Evolutionary conservation across 495 filamentous ascomycete genomes (phyloP).

Genomic region (Letharia columbiana): DNA sequence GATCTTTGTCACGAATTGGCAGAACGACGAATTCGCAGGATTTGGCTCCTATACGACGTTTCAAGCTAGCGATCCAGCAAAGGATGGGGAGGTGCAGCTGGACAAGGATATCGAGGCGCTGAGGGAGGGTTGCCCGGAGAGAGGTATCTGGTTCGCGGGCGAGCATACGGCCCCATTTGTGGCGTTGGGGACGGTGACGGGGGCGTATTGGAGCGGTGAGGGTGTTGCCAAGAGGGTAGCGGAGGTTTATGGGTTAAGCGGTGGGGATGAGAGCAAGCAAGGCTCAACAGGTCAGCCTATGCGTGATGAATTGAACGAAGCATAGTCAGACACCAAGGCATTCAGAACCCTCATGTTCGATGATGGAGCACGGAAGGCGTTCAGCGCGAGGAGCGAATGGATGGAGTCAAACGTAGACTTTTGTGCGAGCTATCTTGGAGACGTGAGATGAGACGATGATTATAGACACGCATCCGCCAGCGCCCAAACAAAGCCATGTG

Average conservation of each 20-base stretch:
- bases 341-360: not conserved
- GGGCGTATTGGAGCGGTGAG: slow-evolving; percentile 91
- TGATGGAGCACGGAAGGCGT: not conserved
- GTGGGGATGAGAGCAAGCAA: not conserved
- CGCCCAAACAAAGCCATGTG: slow-evolving; percentile 7
- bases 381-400: not conserved
- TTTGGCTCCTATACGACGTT: slow-evolving; percentile 91
- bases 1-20: slow-evolving; percentile 69
- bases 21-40: slow-evolving; percentile 72
- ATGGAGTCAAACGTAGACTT: not conserved
- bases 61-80: slow-evolving; percentile 55
- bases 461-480: not conserved
- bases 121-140: slow-evolving; percentile 56
- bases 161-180: slow-evolving; percentile 92
- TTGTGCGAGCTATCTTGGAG: not conserved
- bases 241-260: slow-evolving; percentile 26
- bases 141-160: slow-evolving; percentile 82
- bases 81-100: slow-evolving; percentile 45
- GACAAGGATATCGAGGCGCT: slow-evolving; percentile 62
- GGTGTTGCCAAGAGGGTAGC: slow-evolving; percentile 59
- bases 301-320: not conserved
- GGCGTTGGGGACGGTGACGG: slow-evolving; percentile 76
- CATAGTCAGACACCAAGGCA: not conserved
- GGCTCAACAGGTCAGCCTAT: not conserved
- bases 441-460: not conserved